Conservation (phyloP, 306 rosid species). For the Potentilla sterilis region DNA sequence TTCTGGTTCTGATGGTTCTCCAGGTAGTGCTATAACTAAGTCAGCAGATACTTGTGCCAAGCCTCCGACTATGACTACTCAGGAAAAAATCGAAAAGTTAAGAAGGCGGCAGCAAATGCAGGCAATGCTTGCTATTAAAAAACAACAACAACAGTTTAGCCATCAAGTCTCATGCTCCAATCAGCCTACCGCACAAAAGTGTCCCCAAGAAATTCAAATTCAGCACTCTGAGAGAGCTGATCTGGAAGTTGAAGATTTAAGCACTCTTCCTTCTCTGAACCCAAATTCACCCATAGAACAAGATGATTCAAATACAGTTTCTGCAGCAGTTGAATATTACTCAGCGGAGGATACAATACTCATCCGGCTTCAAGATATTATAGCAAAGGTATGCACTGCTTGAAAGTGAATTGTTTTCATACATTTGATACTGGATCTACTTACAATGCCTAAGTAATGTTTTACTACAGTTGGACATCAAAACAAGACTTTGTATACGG, state of each 20-base stretch:
- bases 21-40: conserved; percentile 34
- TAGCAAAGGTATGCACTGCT: conserved; percentile 62
- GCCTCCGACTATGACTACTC: conserved; percentile 81
- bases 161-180: conserved; percentile 49
- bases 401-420: conserved; percentile 35
- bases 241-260: conserved; percentile 49
- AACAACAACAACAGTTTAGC: conserved; percentile 65
- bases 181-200: conserved; percentile 40
- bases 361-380: conserved; percentile 64
- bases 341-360: conserved; percentile 63
- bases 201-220: conserved; percentile 46
- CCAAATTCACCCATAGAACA: conserved; percentile 55
- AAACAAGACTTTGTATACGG: conserved; percentile 67
- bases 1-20: conserved; percentile 49
- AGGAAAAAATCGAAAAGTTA: conserved; percentile 87
- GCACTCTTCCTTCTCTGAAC: conserved; percentile 44
- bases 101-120: conserved; percentile 93
- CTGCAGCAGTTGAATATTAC: conserved; percentile 47
- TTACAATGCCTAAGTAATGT: conserved; percentile 46
- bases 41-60: conserved; percentile 39
- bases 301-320: conserved; percentile 66
- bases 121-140: conserved; percentile 95
- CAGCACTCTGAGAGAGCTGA: conserved; percentile 48
- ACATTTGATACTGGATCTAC: conserved; percentile 33
- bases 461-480: conserved; percentile 77